These are phyloP conservation scores for Hibiscus tridactylites DNA, from an alignment of 345 rosid species.

Conservation along the genomic window DNA sequence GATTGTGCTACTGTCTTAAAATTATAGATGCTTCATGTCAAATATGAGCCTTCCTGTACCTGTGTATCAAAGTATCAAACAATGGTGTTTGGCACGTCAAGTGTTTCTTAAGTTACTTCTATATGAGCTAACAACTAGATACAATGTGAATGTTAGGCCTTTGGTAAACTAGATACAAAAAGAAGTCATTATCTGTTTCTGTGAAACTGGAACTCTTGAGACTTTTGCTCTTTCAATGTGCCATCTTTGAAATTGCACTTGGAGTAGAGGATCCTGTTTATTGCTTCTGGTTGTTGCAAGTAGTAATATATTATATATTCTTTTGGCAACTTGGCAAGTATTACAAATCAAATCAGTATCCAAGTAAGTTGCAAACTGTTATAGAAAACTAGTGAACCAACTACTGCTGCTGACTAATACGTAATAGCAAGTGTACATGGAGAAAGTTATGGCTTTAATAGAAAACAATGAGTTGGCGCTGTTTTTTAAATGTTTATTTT, in stretches of 20 bases:
- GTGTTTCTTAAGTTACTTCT: not conserved
- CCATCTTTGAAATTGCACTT: not conserved
- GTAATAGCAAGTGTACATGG: not conserved
- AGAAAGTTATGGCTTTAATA: not conserved
- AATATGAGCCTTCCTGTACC: not conserved
- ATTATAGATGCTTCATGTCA: not conserved
- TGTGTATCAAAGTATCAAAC: not conserved
- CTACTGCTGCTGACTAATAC: too few species aligned
- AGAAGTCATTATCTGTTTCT: slow-evolving; percentile 1
- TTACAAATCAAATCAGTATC: not conserved
- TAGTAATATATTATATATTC: not conserved
- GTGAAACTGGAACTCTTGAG: not conserved
- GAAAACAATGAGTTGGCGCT: not conserved
- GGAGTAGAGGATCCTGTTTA: not conserved
- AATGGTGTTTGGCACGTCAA: not conserved
- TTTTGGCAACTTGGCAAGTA: not conserved
- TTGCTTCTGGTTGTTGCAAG: not conserved
- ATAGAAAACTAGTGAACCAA: too few species aligned
- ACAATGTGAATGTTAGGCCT: not conserved
- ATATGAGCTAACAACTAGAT: not conserved
- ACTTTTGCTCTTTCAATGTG: not conserved
- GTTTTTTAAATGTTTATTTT: not conserved
- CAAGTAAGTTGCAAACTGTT: too few species aligned
- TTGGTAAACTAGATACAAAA: not conserved
- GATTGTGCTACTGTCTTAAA: not conserved